These are phyloP conservation scores for Phyllostachys edulis DNA, from an alignment of 176 grass and related monocot species.

Conservation along the genomic window DNA sequence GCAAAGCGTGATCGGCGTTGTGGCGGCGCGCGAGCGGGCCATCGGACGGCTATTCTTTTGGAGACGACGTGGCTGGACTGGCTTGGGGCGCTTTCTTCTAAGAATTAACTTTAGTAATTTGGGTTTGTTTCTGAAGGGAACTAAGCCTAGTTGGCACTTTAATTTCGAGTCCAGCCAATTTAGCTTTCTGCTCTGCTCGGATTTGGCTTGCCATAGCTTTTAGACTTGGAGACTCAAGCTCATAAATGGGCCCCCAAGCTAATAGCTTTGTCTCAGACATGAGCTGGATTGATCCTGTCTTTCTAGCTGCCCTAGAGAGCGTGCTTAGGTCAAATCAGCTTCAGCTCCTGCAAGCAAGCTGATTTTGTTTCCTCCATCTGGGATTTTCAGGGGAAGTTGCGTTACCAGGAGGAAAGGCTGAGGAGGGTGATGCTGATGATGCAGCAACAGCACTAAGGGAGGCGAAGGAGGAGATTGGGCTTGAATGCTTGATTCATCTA, in stretches of 20 bases:
- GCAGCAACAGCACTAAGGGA: constrained; percentile 62
- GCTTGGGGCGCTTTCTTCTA: too few relatives aligned
- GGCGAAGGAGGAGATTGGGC: constrained; percentile 68
- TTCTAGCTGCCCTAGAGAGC: not conserved
- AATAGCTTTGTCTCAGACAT: not conserved
- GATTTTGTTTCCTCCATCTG: constrained; percentile 7
- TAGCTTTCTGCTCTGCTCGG: not conserved
- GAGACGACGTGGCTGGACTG: too few relatives aligned
- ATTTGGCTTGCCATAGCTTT: constrained; percentile 20
- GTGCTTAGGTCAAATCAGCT: constrained; percentile 14
- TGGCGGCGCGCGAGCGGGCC: too few relatives aligned
- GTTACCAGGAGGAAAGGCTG: constrained; percentile 71
- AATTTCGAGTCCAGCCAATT: not conserved
- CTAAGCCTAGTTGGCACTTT: not conserved
- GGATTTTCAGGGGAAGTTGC: constrained; percentile 60
- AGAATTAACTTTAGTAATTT: too few relatives aligned
- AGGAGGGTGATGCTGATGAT: constrained; percentile 70
- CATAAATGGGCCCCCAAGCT: not conserved
- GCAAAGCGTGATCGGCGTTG: too few relatives aligned
- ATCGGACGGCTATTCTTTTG: too few relatives aligned
- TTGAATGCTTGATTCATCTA: constrained; percentile 55
- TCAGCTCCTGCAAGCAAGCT: not conserved
- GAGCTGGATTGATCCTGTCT: not conserved
- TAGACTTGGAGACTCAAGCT: not conserved
- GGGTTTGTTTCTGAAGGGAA: not conserved